phyloP scores from a whole-genome alignment of 23 red algal genomes.

The Porphyridium purpureum region DNA sequence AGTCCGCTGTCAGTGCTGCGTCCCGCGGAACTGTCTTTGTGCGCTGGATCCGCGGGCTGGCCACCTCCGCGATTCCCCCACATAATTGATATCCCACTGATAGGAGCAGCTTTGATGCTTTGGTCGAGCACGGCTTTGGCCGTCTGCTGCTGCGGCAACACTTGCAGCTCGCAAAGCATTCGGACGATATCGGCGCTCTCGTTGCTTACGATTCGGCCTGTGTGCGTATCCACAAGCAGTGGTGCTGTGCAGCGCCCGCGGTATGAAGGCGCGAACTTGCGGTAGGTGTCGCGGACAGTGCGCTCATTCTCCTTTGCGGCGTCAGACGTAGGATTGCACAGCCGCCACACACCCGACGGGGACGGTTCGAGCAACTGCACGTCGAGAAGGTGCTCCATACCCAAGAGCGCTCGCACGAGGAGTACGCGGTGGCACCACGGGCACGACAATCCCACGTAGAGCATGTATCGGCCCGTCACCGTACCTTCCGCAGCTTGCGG shows the following conservation, averaged over 20 bases:
- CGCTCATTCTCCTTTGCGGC: neutral
- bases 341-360: conserved; percentile 39
- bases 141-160: too few relatives aligned
- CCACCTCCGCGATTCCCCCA: neutral
- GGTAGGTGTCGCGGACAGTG: conserved; percentile 22
- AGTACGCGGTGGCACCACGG: conserved; percentile 86
- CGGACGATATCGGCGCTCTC: conserved; percentile 68
- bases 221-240: conserved; percentile 22
- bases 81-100: too few relatives aligned
- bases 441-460: conserved; percentile 69
- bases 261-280: conserved; percentile 17
- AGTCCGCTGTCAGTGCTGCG: conserved; percentile 5
- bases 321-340: conserved; percentile 3
- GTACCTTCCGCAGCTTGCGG: neutral
- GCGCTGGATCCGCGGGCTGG: neutral
- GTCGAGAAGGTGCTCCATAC: neutral
- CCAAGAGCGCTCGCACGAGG: conserved; percentile 38
- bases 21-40: neutral
- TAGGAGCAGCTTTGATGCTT: too few relatives aligned
- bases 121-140: neutral
- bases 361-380: conserved; percentile 18
- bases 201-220: conserved; percentile 44
- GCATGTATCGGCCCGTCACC: conserved; percentile 15
- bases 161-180: conserved; percentile 8
- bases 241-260: conserved; percentile 64